phyloP scores from a whole-genome alignment of 2,329 filamentous ascomycete genomes.

The Bipolaris cookei region DNA sequence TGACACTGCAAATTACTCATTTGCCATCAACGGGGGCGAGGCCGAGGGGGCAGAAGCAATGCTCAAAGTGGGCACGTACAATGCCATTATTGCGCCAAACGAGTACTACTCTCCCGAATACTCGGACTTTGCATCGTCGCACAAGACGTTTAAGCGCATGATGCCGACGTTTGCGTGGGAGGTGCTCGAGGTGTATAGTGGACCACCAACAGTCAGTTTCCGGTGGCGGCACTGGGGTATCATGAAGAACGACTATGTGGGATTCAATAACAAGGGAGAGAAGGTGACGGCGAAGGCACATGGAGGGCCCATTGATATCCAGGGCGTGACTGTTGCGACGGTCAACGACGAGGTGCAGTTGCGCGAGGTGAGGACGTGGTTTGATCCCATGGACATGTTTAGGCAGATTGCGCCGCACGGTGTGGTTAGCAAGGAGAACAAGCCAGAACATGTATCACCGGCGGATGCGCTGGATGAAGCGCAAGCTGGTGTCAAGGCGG shows the following conservation, averaged over 20 bases:
- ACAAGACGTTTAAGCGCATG: constrained; percentile 76
- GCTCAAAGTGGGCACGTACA: constrained; percentile 72
- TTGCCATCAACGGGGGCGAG: constrained; percentile 67
- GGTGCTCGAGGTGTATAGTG: constrained; percentile 70
- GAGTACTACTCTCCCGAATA: constrained; percentile 68
- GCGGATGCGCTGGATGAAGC: constrained; percentile 36
- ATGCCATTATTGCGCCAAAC: constrained; percentile 68
- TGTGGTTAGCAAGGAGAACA: constrained; percentile 54
- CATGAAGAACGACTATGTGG: constrained; percentile 71
- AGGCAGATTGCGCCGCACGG: constrained; percentile 64
- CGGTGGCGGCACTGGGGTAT: constrained; percentile 72
- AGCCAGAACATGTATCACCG: constrained; percentile 45
- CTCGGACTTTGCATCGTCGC: constrained; percentile 67
- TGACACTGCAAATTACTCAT: constrained; percentile 64
- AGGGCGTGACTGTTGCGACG: constrained; percentile 67
- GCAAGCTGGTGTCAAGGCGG: constrained; percentile 18
- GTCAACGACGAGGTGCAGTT: constrained; percentile 67
- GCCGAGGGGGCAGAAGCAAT: constrained; percentile 66
- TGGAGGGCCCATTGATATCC: constrained; percentile 66
- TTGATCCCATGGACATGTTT: constrained; percentile 71
- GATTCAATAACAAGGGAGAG: constrained; percentile 67
- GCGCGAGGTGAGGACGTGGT: constrained; percentile 67
- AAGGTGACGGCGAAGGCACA: constrained; percentile 68
- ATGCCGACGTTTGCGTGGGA: constrained; percentile 77
- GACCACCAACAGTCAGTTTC: constrained; percentile 66